Base-by-base conservation (phyloP, 331 rosid species). In the Acacia pycnantha region DNA sequence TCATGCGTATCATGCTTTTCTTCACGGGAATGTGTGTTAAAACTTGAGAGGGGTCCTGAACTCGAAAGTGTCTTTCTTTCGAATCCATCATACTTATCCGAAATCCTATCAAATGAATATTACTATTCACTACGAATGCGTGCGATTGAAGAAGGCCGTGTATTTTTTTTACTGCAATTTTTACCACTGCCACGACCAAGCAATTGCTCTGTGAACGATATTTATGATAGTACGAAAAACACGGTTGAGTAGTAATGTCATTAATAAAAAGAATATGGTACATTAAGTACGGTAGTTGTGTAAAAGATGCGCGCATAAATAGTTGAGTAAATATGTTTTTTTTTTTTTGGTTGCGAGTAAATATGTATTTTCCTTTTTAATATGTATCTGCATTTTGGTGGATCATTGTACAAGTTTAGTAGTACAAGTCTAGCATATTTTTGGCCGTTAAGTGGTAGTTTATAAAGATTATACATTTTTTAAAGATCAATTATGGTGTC, bases 211-310 rank as follows among this genome's bases (percentile, higher is more conserved):
- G 13, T 29, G 16, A 65, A 77, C 43, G 48, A 44, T 71, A 79
- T 62, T 76, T 62, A 41, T 70, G 82, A 70, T 77, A 16, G 81
- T 76, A 80, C 84, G 70, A n/a, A 47, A 58, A 18, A 50, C 73
- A 29, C 66, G 48, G 41, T 69, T 66, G 82, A 54, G 70, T 43
- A 18, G 58, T 54, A 65, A 79, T 79, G 74, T 33, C 47, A 73
- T 43, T 43, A 48, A 41, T 33, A 33, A 5, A 65, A 47, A 71
- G 43, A 72, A 15, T 47, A 47, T 70, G 72, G 44, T 15, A 29
- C 46, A 22, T 69, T 26, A 33, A 46, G 75, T 72, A 2, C 53
- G 9, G 29, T 61, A 19, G 19, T 41, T 41, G 37, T 24, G 9
- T 35, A 1, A 3, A 40, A 22, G 70, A 54, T 56, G 68, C 53